phyloP scores from a whole-genome alignment of 768 basidiomycete species.

The Amanita thiersii region DNA sequence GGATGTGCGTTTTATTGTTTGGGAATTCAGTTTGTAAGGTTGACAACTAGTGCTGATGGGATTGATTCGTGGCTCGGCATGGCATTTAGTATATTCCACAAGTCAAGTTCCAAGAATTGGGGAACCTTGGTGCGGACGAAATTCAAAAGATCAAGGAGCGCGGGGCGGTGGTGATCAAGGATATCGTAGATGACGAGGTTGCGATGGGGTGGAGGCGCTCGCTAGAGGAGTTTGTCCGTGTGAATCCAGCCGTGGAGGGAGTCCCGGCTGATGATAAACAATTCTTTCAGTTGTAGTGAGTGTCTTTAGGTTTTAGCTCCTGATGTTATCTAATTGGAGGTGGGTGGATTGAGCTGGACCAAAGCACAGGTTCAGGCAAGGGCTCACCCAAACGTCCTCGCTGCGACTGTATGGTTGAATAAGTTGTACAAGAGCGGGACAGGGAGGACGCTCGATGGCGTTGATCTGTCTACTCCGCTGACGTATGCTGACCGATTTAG shows the following conservation, averaged over 20 bases:
- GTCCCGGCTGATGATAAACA: conserved; percentile 53
- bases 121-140: conserved; percentile 34
- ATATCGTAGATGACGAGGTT: conserved; percentile 49
- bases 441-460: conserved; percentile 32
- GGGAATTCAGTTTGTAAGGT: conserved; percentile 32
- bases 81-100: conserved; percentile 47
- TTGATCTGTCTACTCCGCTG: conserved; percentile 55
- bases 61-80: conserved; percentile 21
- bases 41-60: conserved; percentile 55
- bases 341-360: conserved; percentile 25
- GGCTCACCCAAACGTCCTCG: conserved; percentile 57
- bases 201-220: conserved; percentile 51
- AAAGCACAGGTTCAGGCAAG: conserved; percentile 59
- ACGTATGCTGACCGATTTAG: conserved; percentile 70
- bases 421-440: conserved; percentile 46
- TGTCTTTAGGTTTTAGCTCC: conserved; percentile 4
- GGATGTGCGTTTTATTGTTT: conserved; percentile 28
- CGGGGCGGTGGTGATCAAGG: conserved; percentile 54
- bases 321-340: not conserved
- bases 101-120: conserved; percentile 48
- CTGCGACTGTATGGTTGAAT: conserved; percentile 51
- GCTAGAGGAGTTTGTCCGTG: conserved; percentile 46
- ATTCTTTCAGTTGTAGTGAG: conserved; percentile 68
- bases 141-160: conserved; percentile 41
- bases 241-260: conserved; percentile 53